These are phyloP conservation scores for Plectosphaerella cucumerina DNA, from an alignment of 2,329 filamentous ascomycete species.

Conservation along the genomic window DNA sequence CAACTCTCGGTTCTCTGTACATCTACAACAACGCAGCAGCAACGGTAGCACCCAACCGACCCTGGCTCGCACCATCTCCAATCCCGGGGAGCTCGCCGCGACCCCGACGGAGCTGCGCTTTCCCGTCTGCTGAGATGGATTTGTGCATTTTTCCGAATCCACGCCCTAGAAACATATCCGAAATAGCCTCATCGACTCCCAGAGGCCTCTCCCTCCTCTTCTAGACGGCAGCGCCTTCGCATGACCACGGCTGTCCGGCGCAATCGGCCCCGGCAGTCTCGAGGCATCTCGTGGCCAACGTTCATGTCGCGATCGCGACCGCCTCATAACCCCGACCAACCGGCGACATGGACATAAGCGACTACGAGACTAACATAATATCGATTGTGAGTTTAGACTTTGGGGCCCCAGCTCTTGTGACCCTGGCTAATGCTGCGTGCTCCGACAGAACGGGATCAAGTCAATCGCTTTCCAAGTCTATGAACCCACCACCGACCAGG, in stretches of 20 bases:
- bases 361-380: conserved; percentile 60
- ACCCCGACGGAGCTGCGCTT: conserved; percentile 2
- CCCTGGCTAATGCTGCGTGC: conserved; percentile 10
- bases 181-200: no score
- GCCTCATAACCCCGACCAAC: conserved; percentile 15
- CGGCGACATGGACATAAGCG: conserved; percentile 58
- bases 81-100: neutral
- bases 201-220: no score
- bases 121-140: conserved; percentile 34
- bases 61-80: no score
- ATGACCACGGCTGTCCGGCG: conserved; percentile 8
- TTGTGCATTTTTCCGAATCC: conserved; percentile 13
- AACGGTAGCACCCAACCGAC: no score
- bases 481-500: conserved; percentile 40
- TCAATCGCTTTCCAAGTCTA: conserved; percentile 53
- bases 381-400: conserved; percentile 45
- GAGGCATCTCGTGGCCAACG: conserved; percentile 9
- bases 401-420: neutral
- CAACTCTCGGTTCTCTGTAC: no score
- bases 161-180: neutral
- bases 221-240: neutral
- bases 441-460: conserved; percentile 49
- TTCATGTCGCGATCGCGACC: conserved; percentile 12
- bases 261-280: conserved; percentile 8
- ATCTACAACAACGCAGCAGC: no score